Evolutionary conservation across 306 rosid species (phyloP).

Genomic region (Cucumis cinereus): DNA sequence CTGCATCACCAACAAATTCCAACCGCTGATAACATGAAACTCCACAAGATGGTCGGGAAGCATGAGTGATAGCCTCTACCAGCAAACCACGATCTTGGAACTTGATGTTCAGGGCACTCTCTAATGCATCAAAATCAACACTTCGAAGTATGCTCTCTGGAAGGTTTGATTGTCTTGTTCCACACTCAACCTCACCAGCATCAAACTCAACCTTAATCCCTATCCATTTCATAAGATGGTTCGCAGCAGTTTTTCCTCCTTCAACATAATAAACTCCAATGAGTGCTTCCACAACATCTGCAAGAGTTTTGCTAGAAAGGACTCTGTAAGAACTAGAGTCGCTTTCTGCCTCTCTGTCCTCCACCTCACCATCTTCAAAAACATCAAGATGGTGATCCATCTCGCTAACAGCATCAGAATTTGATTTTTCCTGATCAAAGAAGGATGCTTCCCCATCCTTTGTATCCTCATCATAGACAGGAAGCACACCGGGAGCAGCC

Average conservation of each 20-base stretch:
- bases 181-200: conserved; percentile 51
- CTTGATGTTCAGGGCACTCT: conserved; percentile 52
- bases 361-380: conserved; percentile 61
- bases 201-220: conserved; percentile 88
- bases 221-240: conserved; percentile 94
- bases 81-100: conserved; percentile 71
- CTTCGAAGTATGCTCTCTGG: conserved; percentile 67
- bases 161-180: conserved; percentile 37
- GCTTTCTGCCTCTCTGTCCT: conserved; percentile 88
- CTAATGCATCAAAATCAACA: conserved; percentile 66
- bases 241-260: conserved; percentile 83
- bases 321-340: conserved; percentile 94
- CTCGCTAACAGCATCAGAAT: conserved; percentile 17
- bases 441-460: conserved; percentile 79
- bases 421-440: conserved; percentile 47
- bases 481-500: conserved; percentile 99
- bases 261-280: conserved; percentile 91
- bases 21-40: conserved; percentile 95
- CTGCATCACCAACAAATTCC: conserved; percentile 98
- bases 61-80: conserved; percentile 93
- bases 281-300: conserved; percentile 95
- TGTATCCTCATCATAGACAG: conserved; percentile 82
- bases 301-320: conserved; percentile 96
- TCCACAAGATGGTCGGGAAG: conserved; percentile 95
- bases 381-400: conserved; percentile 18